These are phyloP conservation scores for Cudoniella acicularis DNA, from an alignment of 495 filamentous ascomycete species.

Conservation along the genomic window DNA sequence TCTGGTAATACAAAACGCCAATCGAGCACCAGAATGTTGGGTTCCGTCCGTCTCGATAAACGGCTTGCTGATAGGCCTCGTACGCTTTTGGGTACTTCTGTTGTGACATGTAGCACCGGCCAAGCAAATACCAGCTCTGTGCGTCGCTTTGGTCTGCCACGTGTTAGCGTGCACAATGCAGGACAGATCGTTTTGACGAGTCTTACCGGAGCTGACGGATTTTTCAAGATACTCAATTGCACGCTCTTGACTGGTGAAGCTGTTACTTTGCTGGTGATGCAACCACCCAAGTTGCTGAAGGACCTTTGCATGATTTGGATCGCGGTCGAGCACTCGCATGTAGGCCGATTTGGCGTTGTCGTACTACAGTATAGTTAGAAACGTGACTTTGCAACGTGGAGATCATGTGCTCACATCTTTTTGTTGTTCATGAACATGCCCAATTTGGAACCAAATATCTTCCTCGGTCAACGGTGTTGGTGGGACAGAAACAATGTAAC, in stretches of 20 bases:
- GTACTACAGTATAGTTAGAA: constrained; percentile 56
- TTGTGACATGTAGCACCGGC: constrained; percentile 98
- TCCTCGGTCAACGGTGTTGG: constrained; percentile 92
- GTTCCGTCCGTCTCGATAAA: constrained; percentile 96
- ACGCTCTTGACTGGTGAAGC: constrained; percentile 85
- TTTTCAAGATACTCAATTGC: constrained; percentile 98
- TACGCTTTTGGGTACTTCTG: constrained; percentile 99
- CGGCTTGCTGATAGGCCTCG: constrained; percentile 97
- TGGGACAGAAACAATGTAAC: constrained; percentile 93
- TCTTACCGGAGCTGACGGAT: constrained; percentile 88
- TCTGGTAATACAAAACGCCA: constrained; percentile 98
- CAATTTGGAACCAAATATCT: constrained; percentile 99
- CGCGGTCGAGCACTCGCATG: constrained; percentile 85
- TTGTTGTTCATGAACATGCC: constrained; percentile 97
- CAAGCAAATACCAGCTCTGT: constrained; percentile 98
- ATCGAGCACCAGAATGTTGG: constrained; percentile 99
- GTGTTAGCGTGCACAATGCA: constrained; percentile 32
- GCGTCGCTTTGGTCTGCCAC: constrained; percentile 82
- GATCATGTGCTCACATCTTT: constrained; percentile 74
- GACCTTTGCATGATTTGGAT: constrained; percentile 96
- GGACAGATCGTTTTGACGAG: constrained; percentile 10
- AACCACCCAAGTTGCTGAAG: constrained; percentile 98
- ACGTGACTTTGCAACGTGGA: neutral
- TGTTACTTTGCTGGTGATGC: constrained; percentile 90
- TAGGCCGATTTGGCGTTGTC: constrained; percentile 90